Conservation (phyloP, 2,329 filamentous ascomycete species). For the Pseudonectria foliicola region DNA sequence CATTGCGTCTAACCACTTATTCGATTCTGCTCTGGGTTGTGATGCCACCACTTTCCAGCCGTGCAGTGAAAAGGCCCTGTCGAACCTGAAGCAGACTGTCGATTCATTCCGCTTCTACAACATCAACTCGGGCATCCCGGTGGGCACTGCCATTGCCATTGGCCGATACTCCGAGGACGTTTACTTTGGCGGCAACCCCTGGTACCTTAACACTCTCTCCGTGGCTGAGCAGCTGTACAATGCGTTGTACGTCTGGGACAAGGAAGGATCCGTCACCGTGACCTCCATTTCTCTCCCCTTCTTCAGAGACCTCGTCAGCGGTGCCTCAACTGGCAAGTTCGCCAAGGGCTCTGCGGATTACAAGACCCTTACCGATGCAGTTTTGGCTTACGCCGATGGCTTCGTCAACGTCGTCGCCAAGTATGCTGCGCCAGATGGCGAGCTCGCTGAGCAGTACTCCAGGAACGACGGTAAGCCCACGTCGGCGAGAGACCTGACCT, state of each 20-base stretch:
- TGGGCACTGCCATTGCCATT: conserved; percentile 53
- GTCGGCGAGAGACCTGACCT: conserved; percentile 62
- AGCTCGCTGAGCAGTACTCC: conserved; percentile 60
- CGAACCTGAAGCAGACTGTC: conserved; percentile 69
- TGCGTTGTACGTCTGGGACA: conserved; percentile 64
- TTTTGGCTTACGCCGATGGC: conserved; percentile 50
- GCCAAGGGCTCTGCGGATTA: conserved; percentile 39
- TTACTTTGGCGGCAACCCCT: conserved; percentile 75
- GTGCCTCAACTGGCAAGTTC: conserved; percentile 57
- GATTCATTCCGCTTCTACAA: conserved; percentile 71
- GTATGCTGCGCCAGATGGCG: conserved; percentile 57
- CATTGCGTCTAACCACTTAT: conserved; percentile 58
- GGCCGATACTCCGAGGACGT: conserved; percentile 66
- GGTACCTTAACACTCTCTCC: conserved; percentile 70
- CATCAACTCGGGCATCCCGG: conserved; percentile 59
- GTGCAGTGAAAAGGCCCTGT: conserved; percentile 60
- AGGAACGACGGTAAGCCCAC: conserved; percentile 45
- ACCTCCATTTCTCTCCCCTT: conserved; percentile 60
- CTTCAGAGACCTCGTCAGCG: conserved; percentile 59
- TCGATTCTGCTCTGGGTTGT: conserved; percentile 60
- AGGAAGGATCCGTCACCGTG: conserved; percentile 55
- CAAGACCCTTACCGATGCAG: conserved; percentile 48
- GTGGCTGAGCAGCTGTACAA: conserved; percentile 77
- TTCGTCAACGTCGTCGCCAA: conserved; percentile 55
- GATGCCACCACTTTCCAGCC: conserved; percentile 71